Percentiles rank a stretch among this genome's conserved stretches.
Conservation (phyloP, 306 rosid genomes). For the Acacia confusa region DNA sequence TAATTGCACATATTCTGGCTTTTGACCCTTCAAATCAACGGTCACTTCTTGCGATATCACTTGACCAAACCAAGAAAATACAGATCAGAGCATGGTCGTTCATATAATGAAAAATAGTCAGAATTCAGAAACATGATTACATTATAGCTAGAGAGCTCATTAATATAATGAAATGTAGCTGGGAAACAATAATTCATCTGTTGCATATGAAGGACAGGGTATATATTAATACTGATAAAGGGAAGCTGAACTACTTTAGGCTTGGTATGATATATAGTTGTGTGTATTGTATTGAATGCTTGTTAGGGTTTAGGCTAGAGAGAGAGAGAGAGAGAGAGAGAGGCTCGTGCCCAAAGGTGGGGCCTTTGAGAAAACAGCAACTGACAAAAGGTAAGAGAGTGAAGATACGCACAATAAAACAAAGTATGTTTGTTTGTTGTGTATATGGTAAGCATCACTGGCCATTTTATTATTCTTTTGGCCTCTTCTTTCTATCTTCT, state of each 20-base stretch:
- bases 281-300: not conserved
- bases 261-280: not conserved
- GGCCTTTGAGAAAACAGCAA: constrained; percentile 26
- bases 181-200: not conserved
- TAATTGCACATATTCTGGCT: not conserved
- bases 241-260: not conserved
- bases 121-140: too few relatives aligned
- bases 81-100: too few relatives aligned
- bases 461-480: constrained; percentile 13
- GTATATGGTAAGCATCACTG: constrained; percentile 28
- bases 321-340: constrained; percentile 3
- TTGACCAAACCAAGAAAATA: not conserved
- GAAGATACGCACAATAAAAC: not conserved
- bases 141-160: not conserved
- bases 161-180: not conserved
- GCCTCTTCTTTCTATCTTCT: not conserved
- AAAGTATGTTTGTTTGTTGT: constrained; percentile 30
- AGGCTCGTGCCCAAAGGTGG: constrained; percentile 21
- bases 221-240: not conserved
- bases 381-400: constrained; percentile 22
- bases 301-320: not conserved
- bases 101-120: too few relatives aligned
- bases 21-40: not conserved
- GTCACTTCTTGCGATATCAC: not conserved
- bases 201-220: not conserved